Evolutionary conservation across 2,329 filamentous ascomycete genomes (phyloP).

Genomic region (Arthrinium phaeospermum): DNA sequence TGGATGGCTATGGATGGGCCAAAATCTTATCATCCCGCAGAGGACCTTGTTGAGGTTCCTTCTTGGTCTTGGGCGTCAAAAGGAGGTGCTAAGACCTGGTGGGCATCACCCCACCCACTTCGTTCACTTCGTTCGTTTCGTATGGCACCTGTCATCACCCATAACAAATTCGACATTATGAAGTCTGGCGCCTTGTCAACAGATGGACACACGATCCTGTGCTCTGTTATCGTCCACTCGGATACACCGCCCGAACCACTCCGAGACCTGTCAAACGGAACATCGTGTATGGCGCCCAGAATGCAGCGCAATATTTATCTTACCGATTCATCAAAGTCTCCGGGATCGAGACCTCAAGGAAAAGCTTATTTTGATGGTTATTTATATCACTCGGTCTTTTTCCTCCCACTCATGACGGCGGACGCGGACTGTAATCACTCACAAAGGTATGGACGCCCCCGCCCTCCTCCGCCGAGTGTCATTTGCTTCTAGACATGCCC

Average conservation of each 20-base stretch:
- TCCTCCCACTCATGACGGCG: background rate
- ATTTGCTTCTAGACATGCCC: too few species aligned
- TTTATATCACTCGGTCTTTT: background rate
- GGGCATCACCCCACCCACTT: too few species aligned
- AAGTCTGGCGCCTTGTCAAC: background rate
- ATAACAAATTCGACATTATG: background rate
- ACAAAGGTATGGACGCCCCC: background rate
- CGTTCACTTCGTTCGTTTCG: background rate
- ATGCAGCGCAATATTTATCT: background rate
- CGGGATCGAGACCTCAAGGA: background rate
- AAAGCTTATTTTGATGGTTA: background rate
- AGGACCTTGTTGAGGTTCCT: background rate
- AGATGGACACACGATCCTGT: background rate
- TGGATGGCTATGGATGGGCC: background rate
- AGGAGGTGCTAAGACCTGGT: background rate
- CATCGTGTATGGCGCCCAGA: too few species aligned
- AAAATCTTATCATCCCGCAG: background rate
- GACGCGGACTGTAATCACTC: background rate
- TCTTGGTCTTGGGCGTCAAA: slow-evolving; percentile 6
- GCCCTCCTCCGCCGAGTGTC: too few species aligned
- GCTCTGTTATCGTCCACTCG: background rate
- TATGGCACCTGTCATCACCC: background rate
- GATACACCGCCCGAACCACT: background rate
- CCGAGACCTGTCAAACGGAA: too few species aligned
- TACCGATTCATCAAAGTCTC: background rate